Percentiles rank a stretch among this genome's conserved stretches.
Conservation (phyloP, 2,329 filamentous ascomycete genomes). For the Fusarium vanettenii region DNA sequence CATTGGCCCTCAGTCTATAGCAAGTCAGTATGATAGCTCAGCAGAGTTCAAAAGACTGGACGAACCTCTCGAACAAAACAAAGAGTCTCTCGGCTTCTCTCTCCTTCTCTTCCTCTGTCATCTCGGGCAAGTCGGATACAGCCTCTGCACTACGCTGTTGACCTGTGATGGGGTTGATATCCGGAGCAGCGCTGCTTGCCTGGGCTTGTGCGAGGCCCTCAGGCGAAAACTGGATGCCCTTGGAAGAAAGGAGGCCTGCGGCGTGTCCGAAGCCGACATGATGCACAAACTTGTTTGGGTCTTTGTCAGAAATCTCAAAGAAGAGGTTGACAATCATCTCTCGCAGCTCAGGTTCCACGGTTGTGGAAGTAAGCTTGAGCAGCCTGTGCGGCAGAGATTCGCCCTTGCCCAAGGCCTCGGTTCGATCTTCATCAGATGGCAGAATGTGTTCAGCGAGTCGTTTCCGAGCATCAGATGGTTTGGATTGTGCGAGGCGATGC, state of each 20-base stretch:
- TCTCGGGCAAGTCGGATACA: background rate
- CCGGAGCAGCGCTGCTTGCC: background rate
- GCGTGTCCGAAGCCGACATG: background rate
- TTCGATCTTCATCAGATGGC: background rate
- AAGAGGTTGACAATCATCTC: background rate
- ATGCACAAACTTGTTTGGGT: background rate
- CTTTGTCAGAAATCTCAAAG: background rate
- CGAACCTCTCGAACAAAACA: background rate
- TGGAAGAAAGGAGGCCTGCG: background rate
- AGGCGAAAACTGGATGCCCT: background rate
- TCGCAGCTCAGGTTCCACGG: background rate
- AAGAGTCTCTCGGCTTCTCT: conserved; percentile 1
- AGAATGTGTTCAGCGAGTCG: background rate
- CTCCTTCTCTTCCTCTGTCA: background rate
- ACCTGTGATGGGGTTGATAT: background rate
- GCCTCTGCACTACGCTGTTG: background rate
- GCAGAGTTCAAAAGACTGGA: too few relatives aligned
- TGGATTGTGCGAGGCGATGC: background rate
- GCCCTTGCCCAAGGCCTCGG: background rate
- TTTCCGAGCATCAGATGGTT: background rate
- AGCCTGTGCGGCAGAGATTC: background rate
- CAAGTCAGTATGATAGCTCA: background rate
- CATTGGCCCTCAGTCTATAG: background rate
- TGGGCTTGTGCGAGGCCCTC: background rate
- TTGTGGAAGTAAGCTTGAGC: background rate